Evolutionary conservation across 139 green algal genomes (phyloP), one percentile per base, ranked within the genome.

Genomic region (Chlorokybus atmophyticus): DNA sequence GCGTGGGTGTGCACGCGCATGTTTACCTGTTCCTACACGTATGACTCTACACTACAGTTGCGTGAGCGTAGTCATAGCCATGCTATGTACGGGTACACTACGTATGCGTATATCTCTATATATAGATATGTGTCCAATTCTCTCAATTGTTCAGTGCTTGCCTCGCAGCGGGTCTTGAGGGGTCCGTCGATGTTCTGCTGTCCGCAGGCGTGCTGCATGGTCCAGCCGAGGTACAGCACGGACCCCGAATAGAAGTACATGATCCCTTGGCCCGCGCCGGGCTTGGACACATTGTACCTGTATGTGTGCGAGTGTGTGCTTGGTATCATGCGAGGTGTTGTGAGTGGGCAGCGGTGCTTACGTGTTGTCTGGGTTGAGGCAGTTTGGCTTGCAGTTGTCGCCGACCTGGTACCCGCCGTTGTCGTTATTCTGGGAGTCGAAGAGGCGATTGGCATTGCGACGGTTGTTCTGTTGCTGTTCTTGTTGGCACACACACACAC

Each of bases 151-250:
- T 23, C 17, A 44, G 10, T 26, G n/a, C 44, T 38, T n/a, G n/a
- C n/a, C 3, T 59, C 52, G n/a, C 23, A 59, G 4, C 31, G 52
- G 3, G 31, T 26, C 31, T 59, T 59, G 52, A 32, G 52, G n/a
- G n/a, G n/a, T n/a, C n/a, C n/a, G 8, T 44, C 31, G 17, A 39
- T 24, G 3, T 44, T 44, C 4, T 59, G 31, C 28, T 21, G 25
- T n/a, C 29, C 52, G 29, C n/a, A 48, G 3, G n/a, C 52, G 26
- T 59, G 52, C 52, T 59, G 52, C 31, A 49, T 23, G 3, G 52
- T 59, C 52, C 52, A 59, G 19, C 47, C 52, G 19, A 59, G n/a
- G 52, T 42, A 59, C 4, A 59, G 52, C 29, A 48, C 52, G 31
- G 52, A 59, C 29, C 31, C 52, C 29, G 28, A 30, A 32, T 59